Base-by-base conservation (phyloP, 768 basidiomycete species). In the Boletales sp. region DNA sequence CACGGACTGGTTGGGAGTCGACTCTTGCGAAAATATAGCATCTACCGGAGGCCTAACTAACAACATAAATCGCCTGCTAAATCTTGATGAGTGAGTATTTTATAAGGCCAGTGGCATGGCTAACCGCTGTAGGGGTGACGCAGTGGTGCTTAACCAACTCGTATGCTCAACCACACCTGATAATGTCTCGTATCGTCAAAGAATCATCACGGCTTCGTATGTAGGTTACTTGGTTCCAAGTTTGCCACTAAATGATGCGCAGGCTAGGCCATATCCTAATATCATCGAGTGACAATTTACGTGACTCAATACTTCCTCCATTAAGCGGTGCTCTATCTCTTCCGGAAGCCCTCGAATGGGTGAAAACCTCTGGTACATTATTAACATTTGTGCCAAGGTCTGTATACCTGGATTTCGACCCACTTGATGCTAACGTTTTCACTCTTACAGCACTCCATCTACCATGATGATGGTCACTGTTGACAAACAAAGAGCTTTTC, bases 191-290 rank as follows among this genome's bases (percentile, higher is more conserved):
- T 48, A 53, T 46, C n/a, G 30, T 41, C 50, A 37, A 32, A 61
- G 58, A 48, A 53, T 54, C 18, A 48, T 78, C 27, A 66, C 66
- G 5, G 78, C 78, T 24, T 76, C 72, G 77, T 78, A 66, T 42
- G 47, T 12, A 24, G 42, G 12, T 37, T 30, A 21, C 43, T 43
- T 27, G 18, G 8, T 46, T n/a, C 13, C 11, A 9, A 15, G 37
- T 54, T 34, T 5, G 15, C 48, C 46, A 54, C 36, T 58, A 17
- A 48, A 50, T 30, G 34, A 36, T 19, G 18, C 39, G 39, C 45
- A 88, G 86, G 30, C 61, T 81, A 32, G 86, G 86, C 0, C 84
- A 88, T 58, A 47, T 85, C 13, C 67, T 88, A n/a, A 64, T 83
- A 45, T 68, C 70, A 12, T 67, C 74, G 3, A 49, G 63, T 8